Evolutionary conservation across 129 eudicot species (phyloP).

Genomic region (Dittrichia graveolens): DNA sequence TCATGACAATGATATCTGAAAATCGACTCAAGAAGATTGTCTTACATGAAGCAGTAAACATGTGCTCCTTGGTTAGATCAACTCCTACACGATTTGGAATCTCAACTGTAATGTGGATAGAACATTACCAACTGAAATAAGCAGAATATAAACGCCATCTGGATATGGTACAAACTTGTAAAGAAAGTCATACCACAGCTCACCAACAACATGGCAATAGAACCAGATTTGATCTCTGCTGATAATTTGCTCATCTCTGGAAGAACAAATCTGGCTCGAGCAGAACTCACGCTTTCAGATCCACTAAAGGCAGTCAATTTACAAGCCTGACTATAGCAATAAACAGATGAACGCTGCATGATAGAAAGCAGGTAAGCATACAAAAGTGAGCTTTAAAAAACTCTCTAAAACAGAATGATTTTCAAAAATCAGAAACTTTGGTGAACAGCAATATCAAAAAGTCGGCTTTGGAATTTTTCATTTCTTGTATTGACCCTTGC

Average conservation of each 20-base stretch:
- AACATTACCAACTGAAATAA: constrained; percentile 18
- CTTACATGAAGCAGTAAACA: constrained; percentile 65
- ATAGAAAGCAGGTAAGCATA: constrained; percentile 27
- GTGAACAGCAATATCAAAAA: no score
- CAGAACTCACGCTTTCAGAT: constrained; percentile 39
- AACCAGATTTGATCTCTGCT: constrained; percentile 64
- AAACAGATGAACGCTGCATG: constrained; percentile 70
- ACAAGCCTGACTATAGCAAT: constrained; percentile 58
- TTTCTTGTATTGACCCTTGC: no score
- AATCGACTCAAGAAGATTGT: neutral
- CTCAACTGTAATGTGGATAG: constrained; percentile 45
- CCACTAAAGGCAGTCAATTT: constrained; percentile 47
- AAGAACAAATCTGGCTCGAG: constrained; percentile 60
- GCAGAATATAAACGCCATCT: neutral
- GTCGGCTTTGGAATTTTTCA: no score
- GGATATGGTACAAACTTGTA: constrained; percentile 14
- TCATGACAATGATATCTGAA: constrained; percentile 3
- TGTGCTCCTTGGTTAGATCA: constrained; percentile 48
- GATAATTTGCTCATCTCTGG: constrained; percentile 81
- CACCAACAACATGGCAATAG: constrained; percentile 67
- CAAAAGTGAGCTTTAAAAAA: neutral
- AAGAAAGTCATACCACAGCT: constrained; percentile 70
- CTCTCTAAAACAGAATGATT: no score
- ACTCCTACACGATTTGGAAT: constrained; percentile 28
- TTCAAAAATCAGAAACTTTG: no score